Percentiles rank a stretch among this genome's conserved stretches.
Evolutionary conservation across 1,284 basidiomycete genomes (phyloP).

Genomic region (Malassezia vespertilionis): DNA sequence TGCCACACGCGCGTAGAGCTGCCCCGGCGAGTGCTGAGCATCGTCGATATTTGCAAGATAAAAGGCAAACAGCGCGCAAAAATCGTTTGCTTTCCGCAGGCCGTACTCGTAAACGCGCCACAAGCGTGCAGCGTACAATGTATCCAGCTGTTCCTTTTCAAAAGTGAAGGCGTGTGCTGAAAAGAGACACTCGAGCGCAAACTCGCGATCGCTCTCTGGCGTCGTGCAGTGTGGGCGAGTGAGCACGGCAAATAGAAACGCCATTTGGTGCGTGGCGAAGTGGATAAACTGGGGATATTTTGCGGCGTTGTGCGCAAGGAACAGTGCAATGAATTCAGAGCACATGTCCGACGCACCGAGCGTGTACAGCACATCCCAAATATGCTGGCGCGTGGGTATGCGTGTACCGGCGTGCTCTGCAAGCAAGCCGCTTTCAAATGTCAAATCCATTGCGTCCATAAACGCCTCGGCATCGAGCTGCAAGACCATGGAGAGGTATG

Average conservation of each 20-base stretch:
- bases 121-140: conserved; percentile 76
- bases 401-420: conserved; percentile 54
- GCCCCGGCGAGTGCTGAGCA: conserved; percentile 32
- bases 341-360: background rate
- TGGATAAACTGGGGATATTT: conserved; percentile 87
- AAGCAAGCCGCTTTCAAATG: conserved; percentile 83
- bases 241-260: conserved; percentile 66
- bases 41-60: conserved; percentile 66
- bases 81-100: conserved; percentile 64
- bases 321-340: conserved; percentile 72
- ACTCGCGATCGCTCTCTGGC: conserved; percentile 68
- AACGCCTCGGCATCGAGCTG: conserved; percentile 73
- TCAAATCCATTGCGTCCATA: conserved; percentile 82
- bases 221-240: conserved; percentile 61
- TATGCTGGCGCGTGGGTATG: conserved; percentile 61
- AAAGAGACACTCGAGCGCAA: conserved; percentile 87
- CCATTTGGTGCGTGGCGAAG: conserved; percentile 59
- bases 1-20: conserved; percentile 59
- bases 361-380: conserved; percentile 76
- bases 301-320: conserved; percentile 87
- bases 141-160: conserved; percentile 56
- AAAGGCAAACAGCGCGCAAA: conserved; percentile 63
- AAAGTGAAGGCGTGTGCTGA: conserved; percentile 79
- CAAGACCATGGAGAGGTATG: conserved; percentile 1
- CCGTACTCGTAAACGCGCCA: conserved; percentile 74